Conservation (phyloP, 495 filamentous ascomycete genomes). For the Chlorociboria aeruginascens region DNA sequence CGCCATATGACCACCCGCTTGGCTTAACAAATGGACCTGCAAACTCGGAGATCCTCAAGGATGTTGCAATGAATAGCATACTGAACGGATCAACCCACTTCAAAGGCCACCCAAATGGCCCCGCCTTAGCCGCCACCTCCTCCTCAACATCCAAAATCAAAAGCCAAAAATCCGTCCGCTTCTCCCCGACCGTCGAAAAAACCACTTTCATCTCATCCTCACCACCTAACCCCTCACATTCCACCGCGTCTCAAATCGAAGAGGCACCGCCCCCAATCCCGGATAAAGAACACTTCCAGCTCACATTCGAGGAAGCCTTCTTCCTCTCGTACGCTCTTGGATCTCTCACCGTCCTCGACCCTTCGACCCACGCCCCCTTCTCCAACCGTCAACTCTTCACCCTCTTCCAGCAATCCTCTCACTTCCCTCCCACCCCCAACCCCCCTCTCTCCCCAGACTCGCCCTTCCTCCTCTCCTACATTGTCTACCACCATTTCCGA, state of each 20-base stretch:
- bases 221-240: conserved; percentile 26
- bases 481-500: conserved; percentile 91
- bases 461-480: conserved; percentile 75
- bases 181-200: conserved; percentile 48
- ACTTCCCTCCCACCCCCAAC: conserved; percentile 40
- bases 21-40: neutral
- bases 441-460: conserved; percentile 50
- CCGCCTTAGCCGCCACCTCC: conserved; percentile 2
- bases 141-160: conserved; percentile 12
- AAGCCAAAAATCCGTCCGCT: conserved; percentile 45
- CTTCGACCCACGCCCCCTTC: conserved; percentile 35
- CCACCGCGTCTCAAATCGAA: neutral
- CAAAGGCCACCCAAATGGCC: neutral
- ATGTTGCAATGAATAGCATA: neutral
- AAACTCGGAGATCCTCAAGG: conserved; percentile 3
- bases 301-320: conserved; percentile 83
- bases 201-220: conserved; percentile 39
- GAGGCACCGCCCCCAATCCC: conserved; percentile 27
- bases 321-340: conserved; percentile 81
- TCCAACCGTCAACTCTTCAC: conserved; percentile 42
- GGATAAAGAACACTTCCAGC: conserved; percentile 84
- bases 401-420: conserved; percentile 55
- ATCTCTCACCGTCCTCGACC: conserved; percentile 52
- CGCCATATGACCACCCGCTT: neutral
- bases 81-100: conserved; percentile 3